phyloP scores from a whole-genome alignment of 805 yeast species.

The Candida tibetensis region DNA sequence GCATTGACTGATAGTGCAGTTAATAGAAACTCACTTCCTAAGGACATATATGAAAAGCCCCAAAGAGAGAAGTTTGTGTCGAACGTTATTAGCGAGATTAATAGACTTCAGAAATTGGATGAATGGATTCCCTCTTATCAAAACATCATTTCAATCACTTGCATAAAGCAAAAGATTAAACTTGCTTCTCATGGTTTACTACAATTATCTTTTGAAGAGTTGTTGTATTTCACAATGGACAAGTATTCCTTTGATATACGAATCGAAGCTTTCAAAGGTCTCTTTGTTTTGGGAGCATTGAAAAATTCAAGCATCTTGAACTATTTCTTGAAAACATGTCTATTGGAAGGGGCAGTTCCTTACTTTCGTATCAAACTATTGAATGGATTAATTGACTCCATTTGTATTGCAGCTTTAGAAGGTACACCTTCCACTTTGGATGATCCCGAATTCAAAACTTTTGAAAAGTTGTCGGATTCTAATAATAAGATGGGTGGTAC shows the following conservation, averaged over 20 bases:
- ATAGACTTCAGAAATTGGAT: constrained; percentile 75
- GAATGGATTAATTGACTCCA: constrained; percentile 43
- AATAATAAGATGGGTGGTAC: constrained; percentile 15
- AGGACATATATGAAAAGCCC: not conserved
- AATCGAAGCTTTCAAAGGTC: constrained; percentile 64
- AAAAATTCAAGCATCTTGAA: constrained; percentile 58
- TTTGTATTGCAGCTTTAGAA: constrained; percentile 65
- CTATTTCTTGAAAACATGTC: constrained; percentile 57
- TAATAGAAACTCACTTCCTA: constrained; percentile 9
- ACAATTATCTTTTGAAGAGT: constrained; percentile 50
- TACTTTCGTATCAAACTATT: constrained; percentile 51
- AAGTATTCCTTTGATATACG: constrained; percentile 52
- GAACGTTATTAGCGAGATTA: constrained; percentile 58
- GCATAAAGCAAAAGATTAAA: constrained; percentile 57
- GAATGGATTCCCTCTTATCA: constrained; percentile 81
- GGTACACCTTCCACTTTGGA: constrained; percentile 59
- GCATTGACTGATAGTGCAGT: constrained; percentile 44
- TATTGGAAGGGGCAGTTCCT: constrained; percentile 51
- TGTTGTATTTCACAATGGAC: constrained; percentile 51
- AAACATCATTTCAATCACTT: constrained; percentile 49
- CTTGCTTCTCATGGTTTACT: constrained; percentile 57
- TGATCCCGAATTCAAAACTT: constrained; percentile 58
- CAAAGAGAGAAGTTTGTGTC: constrained; percentile 16
- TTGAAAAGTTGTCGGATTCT: constrained; percentile 24
- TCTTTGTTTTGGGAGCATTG: constrained; percentile 74